phyloP scores from a whole-genome alignment of 139 green algal species.

The Dunaliella sp. region DNA sequence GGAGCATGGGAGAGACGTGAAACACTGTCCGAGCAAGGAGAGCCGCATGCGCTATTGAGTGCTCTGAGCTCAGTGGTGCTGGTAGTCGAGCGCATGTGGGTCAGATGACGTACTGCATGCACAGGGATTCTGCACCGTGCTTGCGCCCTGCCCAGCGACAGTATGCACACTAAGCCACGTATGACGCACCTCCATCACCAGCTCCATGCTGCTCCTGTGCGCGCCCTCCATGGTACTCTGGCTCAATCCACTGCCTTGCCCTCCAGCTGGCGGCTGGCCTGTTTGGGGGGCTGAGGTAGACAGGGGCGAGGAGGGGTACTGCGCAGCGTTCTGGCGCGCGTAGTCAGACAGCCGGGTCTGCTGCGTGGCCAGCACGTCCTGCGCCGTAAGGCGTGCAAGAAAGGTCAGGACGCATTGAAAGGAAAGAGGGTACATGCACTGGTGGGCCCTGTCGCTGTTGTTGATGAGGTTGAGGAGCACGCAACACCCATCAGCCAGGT shows the following conservation, averaged over 20 bases:
- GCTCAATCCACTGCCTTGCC: not conserved
- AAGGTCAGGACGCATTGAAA: not conserved
- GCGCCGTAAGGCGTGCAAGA: not conserved
- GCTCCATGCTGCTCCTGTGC: not conserved
- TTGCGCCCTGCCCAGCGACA: too few relatives aligned
- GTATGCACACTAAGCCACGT: not conserved
- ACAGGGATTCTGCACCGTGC: too few relatives aligned
- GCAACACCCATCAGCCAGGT: too few relatives aligned
- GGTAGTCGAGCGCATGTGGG: too few relatives aligned
- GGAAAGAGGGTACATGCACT: too few relatives aligned
- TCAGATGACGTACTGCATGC: too few relatives aligned
- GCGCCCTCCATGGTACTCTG: not conserved
- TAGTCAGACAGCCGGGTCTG: slow-evolving; percentile 30
- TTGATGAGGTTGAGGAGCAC: too few relatives aligned
- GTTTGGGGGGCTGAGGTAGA: not conserved
- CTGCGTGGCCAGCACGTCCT: slow-evolving; percentile 30
- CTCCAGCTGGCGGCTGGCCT: not conserved
- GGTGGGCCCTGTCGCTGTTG: too few relatives aligned
- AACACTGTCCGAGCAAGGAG: too few relatives aligned
- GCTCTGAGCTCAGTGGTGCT: too few relatives aligned
- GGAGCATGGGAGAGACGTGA: too few relatives aligned
- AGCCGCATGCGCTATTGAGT: too few relatives aligned
- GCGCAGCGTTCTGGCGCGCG: not conserved
- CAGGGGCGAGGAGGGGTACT: not conserved
- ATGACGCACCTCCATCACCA: not conserved